Base-by-base conservation (phyloP, 2,329 filamentous ascomycete species). In the Fonsecaea multimorphosa region DNA sequence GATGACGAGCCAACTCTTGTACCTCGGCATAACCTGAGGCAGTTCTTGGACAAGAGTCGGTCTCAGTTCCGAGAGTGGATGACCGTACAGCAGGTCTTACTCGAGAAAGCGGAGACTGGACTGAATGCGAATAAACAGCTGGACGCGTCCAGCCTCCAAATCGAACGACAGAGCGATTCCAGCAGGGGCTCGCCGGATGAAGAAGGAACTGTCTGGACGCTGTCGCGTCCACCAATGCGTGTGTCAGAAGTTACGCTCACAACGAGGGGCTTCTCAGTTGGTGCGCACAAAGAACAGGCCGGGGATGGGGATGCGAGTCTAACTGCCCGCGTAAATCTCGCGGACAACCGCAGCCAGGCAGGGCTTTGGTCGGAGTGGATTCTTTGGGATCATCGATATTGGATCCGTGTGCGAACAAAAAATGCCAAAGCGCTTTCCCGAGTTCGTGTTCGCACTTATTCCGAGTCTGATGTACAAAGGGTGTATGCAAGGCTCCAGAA, bases 371-470 rank as follows among this genome's bases (percentile, higher is more conserved):
- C 68, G 16, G 16, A 55, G 19, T 69, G 67, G 67, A 27, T 67
- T 9, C 55, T 70, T 11, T 71, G 68, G 68, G 68, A 71, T 49
- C 65, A 65, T 63, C 69, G 69, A 27, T 70, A 65, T 57, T 71
- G 67, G 67, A 66, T 72, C 16, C 64, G 64, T 29, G 63, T 71
- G 5, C 60, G 55, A 32, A 34, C 59, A 12, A 40, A 55, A 46
- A 53, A 60, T 61, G 24, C 27, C n/a, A 7, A 29, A 24, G 24
- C 34, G 16, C 58, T 70, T 19, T 55, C 63, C 6, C 14, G 61
- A 11, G 51, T 70, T 19, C 34, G 32, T 22, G 24, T 72, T 53
- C 68, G 69, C 36, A 38, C 65, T 31, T 71, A 66, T 38, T 55
- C 56, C 31, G 49, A 44, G 14, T 55, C 61, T 9, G 67, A 71